Base-by-base conservation (phyloP, 2,329 filamentous ascomycete species). In the Fusarium phyllophilum region DNA sequence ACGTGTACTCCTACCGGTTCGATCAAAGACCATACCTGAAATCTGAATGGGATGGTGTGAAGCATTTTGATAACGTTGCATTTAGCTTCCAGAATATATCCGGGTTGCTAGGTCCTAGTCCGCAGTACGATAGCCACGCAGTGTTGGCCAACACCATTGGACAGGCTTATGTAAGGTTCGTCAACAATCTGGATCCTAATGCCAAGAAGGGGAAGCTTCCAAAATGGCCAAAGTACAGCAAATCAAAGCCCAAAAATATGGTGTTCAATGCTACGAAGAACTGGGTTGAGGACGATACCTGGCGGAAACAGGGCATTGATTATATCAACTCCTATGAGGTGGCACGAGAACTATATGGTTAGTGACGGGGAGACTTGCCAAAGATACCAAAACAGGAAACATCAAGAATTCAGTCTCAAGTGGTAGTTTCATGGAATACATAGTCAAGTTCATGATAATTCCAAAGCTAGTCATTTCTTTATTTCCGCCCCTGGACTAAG, bases 1-100 rank as follows among this genome's bases (percentile, higher is more conserved):
- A 80, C 8, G 84, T 86, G 1, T 88, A 83, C 70, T 85, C 84
- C 66, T 88, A 87, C 78, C 84, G 86, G 5, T 87, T 88, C 62
- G 85, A 87, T 72, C 85, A 85, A 63, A 79, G 80, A n/a, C 78
- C 82, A 29, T 86, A 84, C 80, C 82, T 84, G 67, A 80, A 82
- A 12, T 73, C 75, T 6, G 80, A 81, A 20, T 82, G 83, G 68
- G 81, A 82, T 13, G 85, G 84, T 5, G 82, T 84, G 24, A 82
- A 82, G 63, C 86, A 88, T 68, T 87, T 87, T 60, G 81, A 82
- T 73, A 87, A 88, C 55, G 86, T 86, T 2, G 85, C 85, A 5
- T 88, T 85, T 74, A 85, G 82, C 68, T 87, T 88, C 75, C 85
- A 87, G 75, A 87, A 88, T 62, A 86, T 87, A 51, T 83, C 82